A percentile compares a stretch with the other conserved stretches of the same genome.
These are phyloP conservation scores for Aspergillus sp. DNA, from an alignment of 2,329 filamentous ascomycete genomes.

Conservation along the genomic window DNA sequence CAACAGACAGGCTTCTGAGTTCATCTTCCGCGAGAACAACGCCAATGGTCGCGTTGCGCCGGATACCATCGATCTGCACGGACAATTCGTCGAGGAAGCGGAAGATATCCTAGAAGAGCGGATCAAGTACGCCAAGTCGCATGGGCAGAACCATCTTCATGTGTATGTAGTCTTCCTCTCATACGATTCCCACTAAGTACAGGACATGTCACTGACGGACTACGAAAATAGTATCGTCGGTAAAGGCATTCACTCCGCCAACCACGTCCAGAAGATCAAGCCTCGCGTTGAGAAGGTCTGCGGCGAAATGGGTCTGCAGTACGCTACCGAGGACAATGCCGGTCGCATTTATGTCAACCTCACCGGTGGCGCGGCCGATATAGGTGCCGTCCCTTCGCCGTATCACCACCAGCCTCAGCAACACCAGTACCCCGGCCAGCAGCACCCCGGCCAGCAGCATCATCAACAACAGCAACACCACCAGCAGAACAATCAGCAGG, in stretches of 20 bases:
- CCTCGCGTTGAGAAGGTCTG: constrained; percentile 88
- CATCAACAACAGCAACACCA: constrained; percentile 33
- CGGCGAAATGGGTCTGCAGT: constrained; percentile 71
- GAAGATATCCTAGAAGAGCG: constrained; percentile 81
- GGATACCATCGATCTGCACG: constrained; percentile 90
- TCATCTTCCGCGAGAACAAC: constrained; percentile 94
- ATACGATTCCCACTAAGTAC: neutral
- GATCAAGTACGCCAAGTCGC: constrained; percentile 65
- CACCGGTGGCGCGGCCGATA: constrained; percentile 57
- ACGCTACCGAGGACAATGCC: constrained; percentile 77
- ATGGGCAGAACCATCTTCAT: constrained; percentile 74
- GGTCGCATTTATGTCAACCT: constrained; percentile 85
- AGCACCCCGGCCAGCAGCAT: constrained; percentile 35
- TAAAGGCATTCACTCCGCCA: constrained; percentile 78
- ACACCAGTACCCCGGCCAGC: constrained; percentile 31
- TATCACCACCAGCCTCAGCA: constrained; percentile 35
- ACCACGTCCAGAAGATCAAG: constrained; percentile 87
- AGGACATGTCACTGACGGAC: too few species aligned
- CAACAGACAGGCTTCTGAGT: constrained; percentile 85
- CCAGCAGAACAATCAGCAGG: constrained; percentile 44
- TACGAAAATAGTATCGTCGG: constrained; percentile 62
- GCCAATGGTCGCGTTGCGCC: constrained; percentile 61
- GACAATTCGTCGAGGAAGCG: constrained; percentile 89
- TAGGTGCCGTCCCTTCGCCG: constrained; percentile 22
- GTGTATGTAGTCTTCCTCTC: constrained; percentile 46